These are phyloP conservation scores for Paramecium tetraurelia DNA, from an alignment of 73 alveolate genomes.

Conservation along the genomic window DNA sequence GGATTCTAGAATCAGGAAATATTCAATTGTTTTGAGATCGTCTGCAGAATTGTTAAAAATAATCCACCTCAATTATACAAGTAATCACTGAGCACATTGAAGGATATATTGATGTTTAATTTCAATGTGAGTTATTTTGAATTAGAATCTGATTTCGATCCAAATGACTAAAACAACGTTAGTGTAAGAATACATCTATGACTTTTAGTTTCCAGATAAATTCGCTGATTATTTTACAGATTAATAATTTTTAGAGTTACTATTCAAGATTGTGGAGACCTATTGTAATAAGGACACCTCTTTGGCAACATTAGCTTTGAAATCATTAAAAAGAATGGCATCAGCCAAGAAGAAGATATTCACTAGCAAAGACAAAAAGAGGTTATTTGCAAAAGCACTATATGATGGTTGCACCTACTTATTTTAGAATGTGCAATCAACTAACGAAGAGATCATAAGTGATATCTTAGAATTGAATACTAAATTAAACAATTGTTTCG, in stretches of 20 bases:
- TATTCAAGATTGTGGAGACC: neutral
- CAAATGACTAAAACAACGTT: conserved; percentile 36
- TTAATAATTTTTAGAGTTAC: neutral
- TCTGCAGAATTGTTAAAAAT: neutral
- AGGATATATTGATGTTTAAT: neutral
- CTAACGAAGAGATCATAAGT: neutral
- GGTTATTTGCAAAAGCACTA: neutral
- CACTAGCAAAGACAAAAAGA: neutral
- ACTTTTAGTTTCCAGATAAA: neutral
- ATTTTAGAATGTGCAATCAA: neutral
- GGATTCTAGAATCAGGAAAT: neutral
- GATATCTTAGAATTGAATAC: conserved; percentile 22
- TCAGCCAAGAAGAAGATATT: neutral
- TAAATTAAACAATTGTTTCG: neutral
- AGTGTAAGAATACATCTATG: neutral
- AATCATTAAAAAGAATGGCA: conserved; percentile 31
- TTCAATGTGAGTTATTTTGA: conserved; percentile 51
- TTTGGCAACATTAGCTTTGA: neutral
- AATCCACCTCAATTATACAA: neutral
- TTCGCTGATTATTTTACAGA: conserved; percentile 25
- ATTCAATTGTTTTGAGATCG: neutral
- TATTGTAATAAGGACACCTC: neutral
- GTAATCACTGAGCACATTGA: neutral
- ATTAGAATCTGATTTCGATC: conserved; percentile 44
- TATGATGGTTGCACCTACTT: neutral